Evolutionary conservation across 2,329 filamentous ascomycete species (phyloP).

Genomic region (Zelopaecilomyces penicillatus): DNA sequence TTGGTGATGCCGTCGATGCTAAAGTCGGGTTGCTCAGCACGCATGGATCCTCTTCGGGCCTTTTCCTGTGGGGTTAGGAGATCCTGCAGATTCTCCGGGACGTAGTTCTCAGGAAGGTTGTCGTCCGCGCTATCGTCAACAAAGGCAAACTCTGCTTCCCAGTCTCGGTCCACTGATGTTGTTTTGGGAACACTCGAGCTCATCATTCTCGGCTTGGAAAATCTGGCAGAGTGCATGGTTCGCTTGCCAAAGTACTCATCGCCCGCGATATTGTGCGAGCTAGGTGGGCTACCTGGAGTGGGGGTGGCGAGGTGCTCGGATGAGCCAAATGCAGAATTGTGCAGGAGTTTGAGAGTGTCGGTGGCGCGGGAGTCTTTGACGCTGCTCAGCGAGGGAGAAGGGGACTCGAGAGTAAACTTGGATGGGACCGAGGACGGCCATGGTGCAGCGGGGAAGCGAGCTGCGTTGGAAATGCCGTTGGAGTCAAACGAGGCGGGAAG

Average conservation of each 20-base stretch:
- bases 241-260: constrained; percentile 63
- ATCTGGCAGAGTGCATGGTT: constrained; percentile 60
- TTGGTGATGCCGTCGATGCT: constrained; percentile 41
- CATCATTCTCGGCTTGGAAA: constrained; percentile 59
- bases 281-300: constrained; percentile 37
- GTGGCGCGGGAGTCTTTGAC: constrained; percentile 54
- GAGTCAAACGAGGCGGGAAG: constrained; percentile 94
- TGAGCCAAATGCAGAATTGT: constrained; percentile 60
- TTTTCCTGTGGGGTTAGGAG: constrained; percentile 60
- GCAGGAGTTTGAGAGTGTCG: constrained; percentile 55
- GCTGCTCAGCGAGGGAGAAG: constrained; percentile 62
- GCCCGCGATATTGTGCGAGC: constrained; percentile 42
- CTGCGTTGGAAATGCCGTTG: constrained; percentile 86
- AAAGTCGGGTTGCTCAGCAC: constrained; percentile 31
- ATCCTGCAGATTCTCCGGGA: constrained; percentile 64
- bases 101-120: constrained; percentile 43
- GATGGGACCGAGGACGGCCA: constrained; percentile 89
- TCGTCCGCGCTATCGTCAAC: constrained; percentile 58
- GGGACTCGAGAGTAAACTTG: constrained; percentile 82
- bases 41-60: constrained; percentile 52
- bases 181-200: constrained; percentile 60
- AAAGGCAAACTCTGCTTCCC: constrained; percentile 64
- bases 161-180: constrained; percentile 55
- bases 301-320: constrained; percentile 53
- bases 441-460: constrained; percentile 67